These are phyloP conservation scores for Mallotus repandus DNA, from an alignment of 441 rosid species.

Conservation along the genomic window DNA sequence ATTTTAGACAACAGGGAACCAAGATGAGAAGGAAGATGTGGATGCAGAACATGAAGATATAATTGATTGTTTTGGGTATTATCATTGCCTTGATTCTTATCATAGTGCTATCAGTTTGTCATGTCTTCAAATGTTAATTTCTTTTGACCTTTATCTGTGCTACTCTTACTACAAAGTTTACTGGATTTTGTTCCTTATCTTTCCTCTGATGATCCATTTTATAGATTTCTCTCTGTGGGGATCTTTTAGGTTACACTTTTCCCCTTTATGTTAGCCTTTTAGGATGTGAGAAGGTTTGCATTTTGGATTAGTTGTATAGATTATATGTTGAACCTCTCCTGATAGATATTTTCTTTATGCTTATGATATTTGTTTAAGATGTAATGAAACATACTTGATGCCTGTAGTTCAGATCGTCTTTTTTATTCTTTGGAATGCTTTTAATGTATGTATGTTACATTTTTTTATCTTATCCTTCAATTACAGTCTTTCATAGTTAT, in stretches of 20 bases:
- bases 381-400: slow-evolving; percentile 21
- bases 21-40: slow-evolving; percentile 90
- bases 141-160: slow-evolving; percentile 16
- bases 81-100: slow-evolving; percentile 69
- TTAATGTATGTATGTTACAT: not conserved
- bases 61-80: slow-evolving; percentile 76
- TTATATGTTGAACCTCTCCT: slow-evolving; percentile 23
- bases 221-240: not conserved
- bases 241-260: slow-evolving; percentile 22
- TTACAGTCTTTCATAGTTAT: not conserved
- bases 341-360: slow-evolving; percentile 23
- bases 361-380: slow-evolving; percentile 16
- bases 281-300: slow-evolving; percentile 30
- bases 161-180: slow-evolving; percentile 25
- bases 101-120: slow-evolving; percentile 67
- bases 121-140: slow-evolving; percentile 66
- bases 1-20: slow-evolving; percentile 83
- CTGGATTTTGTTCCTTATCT: slow-evolving; percentile 18
- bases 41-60: slow-evolving; percentile 91
- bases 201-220: slow-evolving; percentile 13
- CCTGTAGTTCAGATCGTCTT: slow-evolving; percentile 19
- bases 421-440: slow-evolving; percentile 3
- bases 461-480: not conserved
- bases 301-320: slow-evolving; percentile 40
- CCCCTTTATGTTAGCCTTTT: slow-evolving; percentile 22